Conservation (phyloP, 805 yeast species). For the Metschnikowia baotianmanensis region DNA sequence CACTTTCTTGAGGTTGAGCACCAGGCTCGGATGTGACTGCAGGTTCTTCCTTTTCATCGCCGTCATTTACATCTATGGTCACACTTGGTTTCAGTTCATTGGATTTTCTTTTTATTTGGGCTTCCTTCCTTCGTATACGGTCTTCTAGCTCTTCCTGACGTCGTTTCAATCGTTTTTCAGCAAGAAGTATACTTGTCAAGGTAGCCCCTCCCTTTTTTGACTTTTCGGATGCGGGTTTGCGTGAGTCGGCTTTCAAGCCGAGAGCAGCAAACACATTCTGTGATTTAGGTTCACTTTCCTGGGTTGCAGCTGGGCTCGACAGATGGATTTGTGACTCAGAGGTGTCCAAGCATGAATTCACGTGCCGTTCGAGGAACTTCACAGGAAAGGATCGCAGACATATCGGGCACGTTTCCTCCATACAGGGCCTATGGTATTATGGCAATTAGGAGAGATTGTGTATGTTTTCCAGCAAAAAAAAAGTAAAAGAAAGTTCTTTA, state of each 20-base stretch:
- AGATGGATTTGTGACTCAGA: conserved; percentile 1
- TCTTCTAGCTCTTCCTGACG: conserved; percentile 18
- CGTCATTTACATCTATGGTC: not conserved
- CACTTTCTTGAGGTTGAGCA: too few relatives aligned
- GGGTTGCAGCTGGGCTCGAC: conserved; percentile 8
- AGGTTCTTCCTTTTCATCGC: too few relatives aligned
- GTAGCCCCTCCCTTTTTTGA: conserved; percentile 28
- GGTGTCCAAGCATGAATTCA: conserved; percentile 38
- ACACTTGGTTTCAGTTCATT: not conserved
- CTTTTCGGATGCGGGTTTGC: conserved; percentile 19
- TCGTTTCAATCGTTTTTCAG: conserved; percentile 29
- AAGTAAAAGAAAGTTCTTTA: too few relatives aligned
- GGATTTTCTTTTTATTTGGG: not conserved
- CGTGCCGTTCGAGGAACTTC: conserved; percentile 36
- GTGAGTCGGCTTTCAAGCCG: conserved; percentile 33
- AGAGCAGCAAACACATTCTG: conserved; percentile 33
- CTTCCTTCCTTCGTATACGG: conserved; percentile 6
- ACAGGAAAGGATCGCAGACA: conserved; percentile 28
- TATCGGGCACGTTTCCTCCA: conserved; percentile 33
- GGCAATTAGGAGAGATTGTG: too few relatives aligned
- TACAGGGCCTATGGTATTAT: too few relatives aligned
- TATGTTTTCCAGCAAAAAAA: too few relatives aligned
- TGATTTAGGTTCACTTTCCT: conserved; percentile 2
- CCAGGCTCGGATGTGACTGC: too few relatives aligned
- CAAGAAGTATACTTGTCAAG: conserved; percentile 34